These are phyloP conservation scores for Volvox africanus DNA, from an alignment of 139 green algal genomes.

Conservation along the genomic window DNA sequence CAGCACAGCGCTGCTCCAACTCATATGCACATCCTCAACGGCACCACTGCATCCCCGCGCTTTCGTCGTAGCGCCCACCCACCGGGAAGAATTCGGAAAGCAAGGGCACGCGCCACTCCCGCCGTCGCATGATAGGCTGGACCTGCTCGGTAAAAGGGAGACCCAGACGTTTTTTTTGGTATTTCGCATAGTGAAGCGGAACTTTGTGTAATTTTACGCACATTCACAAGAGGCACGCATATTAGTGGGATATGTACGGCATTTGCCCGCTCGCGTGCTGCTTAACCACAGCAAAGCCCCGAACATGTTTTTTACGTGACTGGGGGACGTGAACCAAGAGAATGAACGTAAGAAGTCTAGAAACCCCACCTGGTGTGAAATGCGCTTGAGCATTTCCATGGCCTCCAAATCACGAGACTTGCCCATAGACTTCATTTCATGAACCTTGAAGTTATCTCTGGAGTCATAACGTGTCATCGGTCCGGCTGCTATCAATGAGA, in stretches of 20 bases:
- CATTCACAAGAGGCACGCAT: too few relatives aligned
- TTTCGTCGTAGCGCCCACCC: not conserved
- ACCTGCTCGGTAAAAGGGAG: constrained; percentile 55
- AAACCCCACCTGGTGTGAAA: constrained; percentile 43
- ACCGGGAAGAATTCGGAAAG: constrained; percentile 86
- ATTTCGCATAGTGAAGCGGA: too few relatives aligned
- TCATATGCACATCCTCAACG: too few relatives aligned
- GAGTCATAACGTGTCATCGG: constrained; percentile 54
- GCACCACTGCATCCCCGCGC: too few relatives aligned
- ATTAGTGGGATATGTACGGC: too few relatives aligned
- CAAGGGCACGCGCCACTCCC: constrained; percentile 71
- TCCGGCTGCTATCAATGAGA: not conserved
- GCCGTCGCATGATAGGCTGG: constrained; percentile 87
- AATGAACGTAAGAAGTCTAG: not conserved
- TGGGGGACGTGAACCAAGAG: too few relatives aligned
- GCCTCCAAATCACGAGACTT: constrained; percentile 59
- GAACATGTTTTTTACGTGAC: too few relatives aligned
- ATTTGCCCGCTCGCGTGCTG: too few relatives aligned
- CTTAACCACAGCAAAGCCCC: too few relatives aligned
- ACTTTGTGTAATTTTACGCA: too few relatives aligned
- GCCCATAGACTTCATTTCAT: constrained; percentile 23
- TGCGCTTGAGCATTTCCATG: constrained; percentile 63
- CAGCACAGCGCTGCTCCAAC: too few relatives aligned
- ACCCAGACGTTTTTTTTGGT: too few relatives aligned
- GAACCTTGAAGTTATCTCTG: constrained; percentile 61